Evolutionary conservation across 345 rosid species (phyloP).

Genomic region (Brassica rapa): DNA sequence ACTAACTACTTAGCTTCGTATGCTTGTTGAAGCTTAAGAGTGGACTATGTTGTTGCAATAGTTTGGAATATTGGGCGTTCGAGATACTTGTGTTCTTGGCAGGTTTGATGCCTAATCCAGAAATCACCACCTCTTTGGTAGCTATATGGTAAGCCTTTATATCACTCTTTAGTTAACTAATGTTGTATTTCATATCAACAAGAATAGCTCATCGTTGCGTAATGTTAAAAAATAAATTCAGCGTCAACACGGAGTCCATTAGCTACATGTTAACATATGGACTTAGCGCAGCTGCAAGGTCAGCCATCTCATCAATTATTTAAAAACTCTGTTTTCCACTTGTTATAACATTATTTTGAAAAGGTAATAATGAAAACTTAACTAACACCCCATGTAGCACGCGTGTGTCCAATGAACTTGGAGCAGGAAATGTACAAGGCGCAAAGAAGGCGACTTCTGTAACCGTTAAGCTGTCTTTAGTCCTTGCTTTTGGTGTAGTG

Average conservation of each 20-base stretch:
- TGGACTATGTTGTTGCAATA: conserved; percentile 12
- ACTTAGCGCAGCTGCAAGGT: conserved; percentile 86
- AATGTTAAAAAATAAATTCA: conserved; percentile 13
- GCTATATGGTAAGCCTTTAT: conserved; percentile 63
- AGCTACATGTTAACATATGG: conserved; percentile 73
- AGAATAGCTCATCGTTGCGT: neutral
- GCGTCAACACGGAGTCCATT: conserved; percentile 62
- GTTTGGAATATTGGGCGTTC: conserved; percentile 83
- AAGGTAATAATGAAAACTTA: neutral
- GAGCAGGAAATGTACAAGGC: conserved; percentile 51
- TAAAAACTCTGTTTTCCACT: neutral
- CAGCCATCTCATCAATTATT: conserved; percentile 7
- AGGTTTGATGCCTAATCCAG: conserved; percentile 65
- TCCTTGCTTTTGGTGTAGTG: conserved; percentile 53
- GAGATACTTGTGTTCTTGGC: conserved; percentile 80
- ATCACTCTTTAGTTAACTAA: neutral
- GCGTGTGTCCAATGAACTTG: conserved; percentile 79
- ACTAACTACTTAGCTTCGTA: neutral
- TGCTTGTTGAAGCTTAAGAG: conserved; percentile 3
- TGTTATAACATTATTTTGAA: neutral
- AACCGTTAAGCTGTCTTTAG: conserved; percentile 53
- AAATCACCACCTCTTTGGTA: conserved; percentile 57
- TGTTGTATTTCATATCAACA: neutral
- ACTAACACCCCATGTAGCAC: conserved; percentile 53
- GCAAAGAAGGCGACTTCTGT: conserved; percentile 59